Base-by-base conservation (phyloP, 2,329 filamentous ascomycete species). In the Cercospora beticola region DNA sequence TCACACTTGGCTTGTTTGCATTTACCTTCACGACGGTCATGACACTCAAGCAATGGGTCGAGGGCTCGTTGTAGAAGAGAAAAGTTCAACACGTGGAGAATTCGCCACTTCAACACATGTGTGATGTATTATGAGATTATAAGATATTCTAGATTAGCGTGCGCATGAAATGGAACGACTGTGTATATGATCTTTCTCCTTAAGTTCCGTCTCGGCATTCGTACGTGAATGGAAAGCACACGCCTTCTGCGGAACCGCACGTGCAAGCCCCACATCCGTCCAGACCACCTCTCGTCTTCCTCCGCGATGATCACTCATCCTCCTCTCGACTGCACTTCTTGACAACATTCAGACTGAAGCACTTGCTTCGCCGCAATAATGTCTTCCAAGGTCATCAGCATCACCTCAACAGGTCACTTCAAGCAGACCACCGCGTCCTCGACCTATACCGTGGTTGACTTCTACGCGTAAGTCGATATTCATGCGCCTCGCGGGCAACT, bases 1-100 rank as follows among this genome's bases (percentile, higher is more conserved):
- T 92, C 80, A 77, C 83, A 0, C 72, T 92, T 18, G 91, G 91
- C 0, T 64, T 86, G 12, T 80, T 88, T 8, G 89, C 89, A 12
- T 92, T 92, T 89, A 81, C 89, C 0, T 93, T 91, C 75, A 92
- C 90, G 0, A 92, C 90, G 0, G 76, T 81, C 14, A 85, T 92
- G 58, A 92, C 76, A 4, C 33, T 78, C 36, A 71, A 72, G 52
- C 75, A 77, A 62, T 78, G 76, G 76, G 67, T 74, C 16, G 71
- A 69, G 26, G 70, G 70, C 23, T 40, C 31, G 4, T 36, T 65
- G 14, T 65, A 21, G 8, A n/a, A 8, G 8, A 21, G 16, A 28
- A 49, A n/a, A n/a, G 40, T 49, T 49, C 60, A 62, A 49, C 60
- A 31, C 26, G 28, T 49, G 33, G 31, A n/a, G 18, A 46, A 4